phyloP scores from a whole-genome alignment of 2,329 filamentous ascomycete genomes.

The Trichoderma harzianum region DNA sequence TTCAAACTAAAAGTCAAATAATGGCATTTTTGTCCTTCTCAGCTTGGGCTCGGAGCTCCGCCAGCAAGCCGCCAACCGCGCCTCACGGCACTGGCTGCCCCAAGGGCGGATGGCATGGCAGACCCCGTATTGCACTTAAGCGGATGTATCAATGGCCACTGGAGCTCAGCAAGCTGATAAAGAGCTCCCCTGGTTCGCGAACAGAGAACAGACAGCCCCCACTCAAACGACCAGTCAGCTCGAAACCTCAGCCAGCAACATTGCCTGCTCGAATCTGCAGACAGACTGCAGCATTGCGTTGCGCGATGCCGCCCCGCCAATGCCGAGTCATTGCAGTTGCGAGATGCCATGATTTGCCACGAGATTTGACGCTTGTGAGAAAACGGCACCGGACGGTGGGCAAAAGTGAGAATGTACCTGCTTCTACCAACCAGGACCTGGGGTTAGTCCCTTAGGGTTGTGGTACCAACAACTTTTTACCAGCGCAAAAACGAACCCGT shows the following conservation, averaged over 20 bases:
- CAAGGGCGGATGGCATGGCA: neutral
- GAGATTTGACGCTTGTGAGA: constrained; percentile 9
- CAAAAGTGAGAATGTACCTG: neutral
- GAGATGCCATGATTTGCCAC: constrained; percentile 19
- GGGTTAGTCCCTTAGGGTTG: neutral
- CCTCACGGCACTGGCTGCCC: neutral
- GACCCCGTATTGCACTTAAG: neutral
- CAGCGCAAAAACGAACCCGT: neutral
- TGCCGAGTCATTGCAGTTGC: constrained; percentile 18
- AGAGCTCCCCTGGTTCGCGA: constrained; percentile 14
- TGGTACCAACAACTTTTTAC: neutral
- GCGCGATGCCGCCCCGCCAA: constrained; percentile 13
- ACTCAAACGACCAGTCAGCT: constrained; percentile 6
- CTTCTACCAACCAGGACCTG: neutral
- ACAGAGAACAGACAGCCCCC: neutral
- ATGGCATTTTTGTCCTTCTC: neutral
- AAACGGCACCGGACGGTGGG: neutral
- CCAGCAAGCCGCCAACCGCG: neutral
- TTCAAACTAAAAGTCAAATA: neutral
- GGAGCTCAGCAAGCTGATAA: constrained; percentile 16
- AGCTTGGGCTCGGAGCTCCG: neutral
- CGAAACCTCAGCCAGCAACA: constrained; percentile 2
- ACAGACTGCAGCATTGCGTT: constrained; percentile 6
- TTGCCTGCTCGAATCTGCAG: constrained; percentile 3
- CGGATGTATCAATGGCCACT: neutral